Conservation (phyloP, 192 early-diverging fungal genomes). For the Mortierella alpina region DNA sequence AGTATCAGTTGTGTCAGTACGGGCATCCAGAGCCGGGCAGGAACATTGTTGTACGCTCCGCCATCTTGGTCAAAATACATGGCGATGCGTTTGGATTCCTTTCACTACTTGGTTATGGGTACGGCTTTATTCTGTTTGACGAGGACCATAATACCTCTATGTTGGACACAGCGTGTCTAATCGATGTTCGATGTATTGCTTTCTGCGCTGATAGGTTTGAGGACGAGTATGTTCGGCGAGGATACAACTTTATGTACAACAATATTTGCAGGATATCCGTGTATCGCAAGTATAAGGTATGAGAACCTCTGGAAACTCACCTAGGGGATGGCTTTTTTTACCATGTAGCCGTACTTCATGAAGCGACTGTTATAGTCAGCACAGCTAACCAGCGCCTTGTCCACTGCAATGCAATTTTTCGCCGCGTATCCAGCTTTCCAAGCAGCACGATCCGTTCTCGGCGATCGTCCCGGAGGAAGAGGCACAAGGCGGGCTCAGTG, state of each 20-base stretch:
- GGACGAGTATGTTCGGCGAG: conserved; percentile 45
- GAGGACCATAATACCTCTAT: not conserved
- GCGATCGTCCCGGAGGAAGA: conserved; percentile 32
- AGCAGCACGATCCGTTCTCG: conserved; percentile 46
- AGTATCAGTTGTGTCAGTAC: conserved; percentile 47
- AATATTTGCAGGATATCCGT: conserved; percentile 54
- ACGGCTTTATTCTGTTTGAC: conserved; percentile 5
- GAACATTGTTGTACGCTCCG: conserved; percentile 41
- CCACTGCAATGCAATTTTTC: not conserved
- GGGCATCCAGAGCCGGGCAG: conserved; percentile 49
- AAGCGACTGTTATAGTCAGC: no score
- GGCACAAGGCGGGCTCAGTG: not conserved
- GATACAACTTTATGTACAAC: conserved; percentile 52
- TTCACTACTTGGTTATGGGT: conserved; percentile 43
- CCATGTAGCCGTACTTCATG: not conserved
- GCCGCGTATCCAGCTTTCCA: conserved; percentile 19
- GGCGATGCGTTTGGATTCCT: conserved; percentile 46
- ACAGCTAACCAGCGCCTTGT: not conserved
- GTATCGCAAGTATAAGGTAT: conserved; percentile 50
- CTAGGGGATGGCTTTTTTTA: not conserved
- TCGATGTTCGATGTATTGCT: no score
- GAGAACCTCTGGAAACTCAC: not conserved
- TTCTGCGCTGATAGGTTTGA: conserved; percentile 18
- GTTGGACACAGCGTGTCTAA: no score
- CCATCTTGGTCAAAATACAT: conserved; percentile 50